phyloP scores from a whole-genome alignment of 129 eudicot genomes.

The Lonicera japonica region DNA sequence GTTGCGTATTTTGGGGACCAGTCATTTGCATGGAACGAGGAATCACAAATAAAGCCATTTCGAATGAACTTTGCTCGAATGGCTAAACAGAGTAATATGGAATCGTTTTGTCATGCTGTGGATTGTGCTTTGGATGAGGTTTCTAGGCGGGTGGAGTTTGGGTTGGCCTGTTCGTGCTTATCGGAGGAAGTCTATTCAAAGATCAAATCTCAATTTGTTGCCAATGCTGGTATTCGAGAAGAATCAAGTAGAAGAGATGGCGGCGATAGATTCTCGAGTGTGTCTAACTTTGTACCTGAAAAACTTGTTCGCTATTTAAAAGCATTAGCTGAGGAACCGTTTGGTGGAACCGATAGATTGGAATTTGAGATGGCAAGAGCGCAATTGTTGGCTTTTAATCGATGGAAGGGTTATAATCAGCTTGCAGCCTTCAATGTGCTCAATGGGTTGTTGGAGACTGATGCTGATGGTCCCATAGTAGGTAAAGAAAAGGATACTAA shows the following conservation, averaged over 20 bases:
- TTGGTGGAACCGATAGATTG: slow-evolving; percentile 23
- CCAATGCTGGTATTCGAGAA: slow-evolving; percentile 46
- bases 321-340: slow-evolving; percentile 45
- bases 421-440: slow-evolving; percentile 27
- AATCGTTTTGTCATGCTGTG: slow-evolving; percentile 49
- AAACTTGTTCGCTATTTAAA: slow-evolving; percentile 30
- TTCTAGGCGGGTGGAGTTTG: slow-evolving; percentile 63
- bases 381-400: slow-evolving; percentile 53
- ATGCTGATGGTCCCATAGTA: no score
- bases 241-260: slow-evolving; percentile 39
- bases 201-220: slow-evolving; percentile 30
- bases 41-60: slow-evolving; percentile 49
- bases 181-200: slow-evolving; percentile 18
- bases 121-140: slow-evolving; percentile 53
- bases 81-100: slow-evolving; percentile 44
- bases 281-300: slow-evolving; percentile 39
- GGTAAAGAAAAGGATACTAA: slow-evolving; percentile 10
- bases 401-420: slow-evolving; percentile 61
- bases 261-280: slow-evolving; percentile 45
- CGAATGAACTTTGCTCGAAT: slow-evolving; percentile 37
- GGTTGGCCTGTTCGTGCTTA: slow-evolving; percentile 56
- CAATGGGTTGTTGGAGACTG: slow-evolving; percentile 28
- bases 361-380: slow-evolving; percentile 35
- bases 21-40: slow-evolving; percentile 58
- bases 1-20: slow-evolving; percentile 72